Evolutionary conservation across 164 flowering plant species (phyloP), one percentile per base, ranked within the genome.

Genomic region (Santalum album): DNA sequence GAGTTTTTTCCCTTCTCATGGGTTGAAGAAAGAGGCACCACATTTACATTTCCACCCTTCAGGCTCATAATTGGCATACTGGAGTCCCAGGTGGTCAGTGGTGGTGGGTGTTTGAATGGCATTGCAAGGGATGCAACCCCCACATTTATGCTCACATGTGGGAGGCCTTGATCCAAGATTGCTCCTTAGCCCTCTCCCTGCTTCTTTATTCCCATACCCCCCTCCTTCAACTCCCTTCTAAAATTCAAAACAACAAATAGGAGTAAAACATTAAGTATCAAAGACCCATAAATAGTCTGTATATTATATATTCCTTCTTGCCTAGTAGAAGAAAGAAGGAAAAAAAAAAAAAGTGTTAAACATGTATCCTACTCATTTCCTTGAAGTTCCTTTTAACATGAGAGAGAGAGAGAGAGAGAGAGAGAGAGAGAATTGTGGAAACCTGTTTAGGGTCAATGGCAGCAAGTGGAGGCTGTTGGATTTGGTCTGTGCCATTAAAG

Each of bases 11-110:
- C 9, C 34, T 29, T 4, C 12, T 42, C 54, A 82, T 20, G 87
- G 87, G 54, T 68, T 70, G 72, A 51, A 79, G 63, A 77, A 61
- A 53, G 73, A 50, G 64, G 69, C 2, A 16, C 82, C 81, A 57
- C 87, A 79, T 53, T 72, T 79, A 80, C 87, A 82, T 73, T 75
- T 79, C 87, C 87, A 82, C 20, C 82, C 80, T 53, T 82, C 87
- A 11, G 87, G 84, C 59, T 71, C 74, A 56, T 82, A 82, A 60
- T 82, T 82, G 11, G 87, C 55, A 54, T 67, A 78, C 23, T 79
- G 76, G 32, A 72, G 20, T 7, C 69, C 61, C 22, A 64, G 1
- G 11, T 35, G 62, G 40, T 57, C 64, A 48, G 65, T 50, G 15
- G 65, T 69, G 14, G 80, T 59, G 25, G 85, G 85, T 3, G 40